Evolutionary conservation across 202 grass and related monocot species (phyloP), one percentile per base, ranked within the genome.

Genomic region (Hordeum pubiflorum): DNA sequence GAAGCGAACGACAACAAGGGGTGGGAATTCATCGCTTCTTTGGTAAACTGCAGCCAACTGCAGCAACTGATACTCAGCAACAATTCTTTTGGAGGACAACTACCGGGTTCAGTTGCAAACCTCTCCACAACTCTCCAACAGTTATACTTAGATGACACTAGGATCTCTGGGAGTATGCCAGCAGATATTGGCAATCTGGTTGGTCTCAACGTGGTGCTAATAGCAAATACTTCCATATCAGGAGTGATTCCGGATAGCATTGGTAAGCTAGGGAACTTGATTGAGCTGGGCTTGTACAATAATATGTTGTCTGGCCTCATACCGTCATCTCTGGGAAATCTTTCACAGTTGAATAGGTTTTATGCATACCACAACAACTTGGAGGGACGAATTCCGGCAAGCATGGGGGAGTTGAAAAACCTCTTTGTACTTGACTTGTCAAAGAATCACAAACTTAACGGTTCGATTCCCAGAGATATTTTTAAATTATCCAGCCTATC

Each of bases 1-100:
- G 55, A 77, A 70, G 55, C 72, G 9, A 5, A 17, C 23, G 10
- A 24, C 2, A 4, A 20, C 0, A 20, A 77, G 7, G 85, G 72
- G 5, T 87, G 72, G 79, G 79, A 82, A 11, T 87, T 87, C 64
- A 75, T 87, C 29, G 14, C 31, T 15, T 87, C 72, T 23, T 31
- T 87, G 63, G 23, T 32, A 12, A 87, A 87, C 55, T 82, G 79
- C 57, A 72, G 52, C 54, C 8, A 70, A 7, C 54, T 82, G 7
- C 31, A 3, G 2, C 0, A 0, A 11, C 17, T 87, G 10, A 0
- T 8, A 6, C 0, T 40, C 0, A 0, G 0, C 10, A 0, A n/a
- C 4, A 76, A 81, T 3, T 1, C 2, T 15, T 20, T 81, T 11
- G 74, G 6, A 9, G 77, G 84, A 10, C 27, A 38, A 0, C 0